Evolutionary conservation across 768 basidiomycete species (phyloP), one percentile per base, ranked within the genome.

Genomic region (Russula griseocarnosa): DNA sequence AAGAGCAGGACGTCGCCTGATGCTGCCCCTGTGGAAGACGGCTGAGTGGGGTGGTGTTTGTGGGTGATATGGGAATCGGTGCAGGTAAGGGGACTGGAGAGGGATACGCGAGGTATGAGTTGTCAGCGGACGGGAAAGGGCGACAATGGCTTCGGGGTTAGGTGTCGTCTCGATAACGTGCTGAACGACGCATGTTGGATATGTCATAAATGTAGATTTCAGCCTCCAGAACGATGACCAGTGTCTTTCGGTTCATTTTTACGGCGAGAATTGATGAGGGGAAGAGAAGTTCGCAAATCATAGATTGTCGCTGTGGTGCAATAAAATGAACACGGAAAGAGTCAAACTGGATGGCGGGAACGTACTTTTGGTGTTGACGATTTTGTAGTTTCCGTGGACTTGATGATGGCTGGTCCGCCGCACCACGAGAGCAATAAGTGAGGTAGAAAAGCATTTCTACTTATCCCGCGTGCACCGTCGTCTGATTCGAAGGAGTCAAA

Each of bases 391-490:
- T 92, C 24, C 97, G 81, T 10, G 95, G 95, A 75, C 90, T 93
- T 40, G 90, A 90, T 58, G 87, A 83, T 1, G 94, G 91, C 53
- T 93, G 89, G 77, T 97, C 94, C 16, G 94, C 94, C 3, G 94
- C 93, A 9, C 97, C 97, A 98, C 97, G 36, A 99, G 82, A 0
- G 97, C 97, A 53, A 99, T 93, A 66, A 99, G 84, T 24, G 94
- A 97, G 6, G 97, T 99, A 98, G 79, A 99, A 99, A 63, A 99
- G 81, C 97, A 99, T 99, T 76, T 99, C 97, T 18, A 98, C 96
- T n/a, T 66, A 97, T 97, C 26, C 94, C 94, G 20, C 91, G 84
- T 2, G 96, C 92, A 9, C 96, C 95, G 63, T 98, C 94, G 70
- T 90, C 96, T 93, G 36, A 58, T 22, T 46, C n/a, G 50, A 26